Percentiles rank a stretch among this genome's conserved stretches.
These are phyloP conservation scores for Plectosphaerella plurivora DNA, from an alignment of 2,329 filamentous ascomycete species.

Conservation along the genomic window DNA sequence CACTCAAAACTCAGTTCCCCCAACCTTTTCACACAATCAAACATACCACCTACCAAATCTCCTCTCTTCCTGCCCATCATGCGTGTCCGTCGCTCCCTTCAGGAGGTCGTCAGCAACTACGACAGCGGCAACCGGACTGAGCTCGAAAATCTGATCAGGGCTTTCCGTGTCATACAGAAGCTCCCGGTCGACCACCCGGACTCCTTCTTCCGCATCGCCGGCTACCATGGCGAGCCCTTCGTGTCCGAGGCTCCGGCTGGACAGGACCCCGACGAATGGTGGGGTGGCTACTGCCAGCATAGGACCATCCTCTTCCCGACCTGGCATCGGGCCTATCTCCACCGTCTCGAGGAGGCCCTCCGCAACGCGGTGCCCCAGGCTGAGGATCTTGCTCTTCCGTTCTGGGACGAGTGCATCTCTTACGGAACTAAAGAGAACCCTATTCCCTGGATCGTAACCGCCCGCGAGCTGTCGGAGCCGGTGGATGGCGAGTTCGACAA, in stretches of 20 bases:
- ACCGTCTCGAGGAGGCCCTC: slow-evolving; percentile 17
- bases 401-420: slow-evolving; percentile 14
- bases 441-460: background rate
- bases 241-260: slow-evolving; percentile 11
- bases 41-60: too few relatives aligned
- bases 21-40: too few relatives aligned
- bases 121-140: background rate
- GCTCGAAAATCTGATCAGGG: slow-evolving; percentile 2
- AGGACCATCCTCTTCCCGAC: slow-evolving; percentile 21
- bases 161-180: slow-evolving; percentile 2
- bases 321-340: slow-evolving; percentile 23
- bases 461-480: background rate
- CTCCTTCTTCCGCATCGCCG: slow-evolving; percentile 20
- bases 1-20: too few relatives aligned
- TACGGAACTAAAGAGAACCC: background rate
- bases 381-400: slow-evolving; percentile 12
- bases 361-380: slow-evolving; percentile 8
- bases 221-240: slow-evolving; percentile 22
- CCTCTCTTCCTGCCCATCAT: background rate
- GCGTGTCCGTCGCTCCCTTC: background rate
- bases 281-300: slow-evolving; percentile 24
- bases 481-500: slow-evolving; percentile 5
- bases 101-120: background rate
- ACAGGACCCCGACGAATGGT: slow-evolving; percentile 12
- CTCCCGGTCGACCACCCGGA: slow-evolving; percentile 11